Evolutionary conservation across 2,329 filamentous ascomycete genomes (phyloP).

Genomic region (Coleophoma crateriformis): DNA sequence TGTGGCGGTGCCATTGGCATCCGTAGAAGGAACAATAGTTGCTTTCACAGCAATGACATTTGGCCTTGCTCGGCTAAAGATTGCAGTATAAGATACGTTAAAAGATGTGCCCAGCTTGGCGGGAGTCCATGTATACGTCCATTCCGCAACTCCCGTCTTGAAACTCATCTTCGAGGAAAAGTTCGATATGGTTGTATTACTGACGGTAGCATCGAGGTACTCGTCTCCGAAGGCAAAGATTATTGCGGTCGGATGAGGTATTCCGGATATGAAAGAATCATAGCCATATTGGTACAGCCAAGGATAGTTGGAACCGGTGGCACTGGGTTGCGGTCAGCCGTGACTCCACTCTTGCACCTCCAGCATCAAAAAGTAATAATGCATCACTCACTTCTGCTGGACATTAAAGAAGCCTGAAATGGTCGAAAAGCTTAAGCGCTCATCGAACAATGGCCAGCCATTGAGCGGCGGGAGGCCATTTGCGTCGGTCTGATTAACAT

Average conservation of each 20-base stretch:
- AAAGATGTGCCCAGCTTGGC: constrained; percentile 38
- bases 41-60: constrained; percentile 43
- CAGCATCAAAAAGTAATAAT: too few relatives aligned
- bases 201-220: constrained; percentile 55
- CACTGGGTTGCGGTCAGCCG: constrained; percentile 15
- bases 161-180: constrained; percentile 59
- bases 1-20: constrained; percentile 51
- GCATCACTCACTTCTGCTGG: constrained; percentile 35
- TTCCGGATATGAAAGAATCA: constrained; percentile 65
- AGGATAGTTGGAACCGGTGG: constrained; percentile 56
- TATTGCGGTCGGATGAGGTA: constrained; percentile 63
- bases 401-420: constrained; percentile 62
- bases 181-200: constrained; percentile 49
- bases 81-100: constrained; percentile 52
- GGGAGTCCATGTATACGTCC: constrained; percentile 64
- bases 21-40: constrained; percentile 47
- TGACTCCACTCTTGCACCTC: too few relatives aligned
- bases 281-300: constrained; percentile 66
- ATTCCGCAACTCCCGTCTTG: constrained; percentile 55
- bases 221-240: constrained; percentile 49
- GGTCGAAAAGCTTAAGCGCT: constrained; percentile 60
- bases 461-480: constrained; percentile 35
- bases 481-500: constrained; percentile 24
- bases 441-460: constrained; percentile 63
- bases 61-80: constrained; percentile 39